Percentiles rank a stretch among this genome's conserved stretches.
Evolutionary conservation across 2,329 filamentous ascomycete genomes (phyloP).

Genomic region (Aspergillus sp.): DNA sequence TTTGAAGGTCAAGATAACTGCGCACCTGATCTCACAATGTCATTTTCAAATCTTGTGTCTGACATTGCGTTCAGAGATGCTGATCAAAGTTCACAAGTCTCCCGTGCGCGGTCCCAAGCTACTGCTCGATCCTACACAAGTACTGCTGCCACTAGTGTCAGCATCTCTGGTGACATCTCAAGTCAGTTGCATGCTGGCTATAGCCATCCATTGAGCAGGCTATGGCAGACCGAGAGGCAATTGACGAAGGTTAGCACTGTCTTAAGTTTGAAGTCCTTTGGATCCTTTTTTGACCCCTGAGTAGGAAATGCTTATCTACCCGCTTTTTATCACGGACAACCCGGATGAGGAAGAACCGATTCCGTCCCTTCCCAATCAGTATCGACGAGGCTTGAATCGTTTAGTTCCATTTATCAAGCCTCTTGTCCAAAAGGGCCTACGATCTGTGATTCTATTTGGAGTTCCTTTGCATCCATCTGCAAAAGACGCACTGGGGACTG

Average conservation of each 20-base stretch:
- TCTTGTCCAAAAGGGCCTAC: constrained; percentile 79
- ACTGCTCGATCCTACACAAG: constrained; percentile 39
- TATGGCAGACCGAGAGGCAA: constrained; percentile 78
- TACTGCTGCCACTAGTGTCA: constrained; percentile 43
- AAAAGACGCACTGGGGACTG: constrained; percentile 86
- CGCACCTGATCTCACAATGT: constrained; percentile 27
- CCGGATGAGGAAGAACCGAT: constrained; percentile 88
- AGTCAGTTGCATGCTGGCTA: constrained; percentile 80
- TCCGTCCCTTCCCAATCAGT: constrained; percentile 81
- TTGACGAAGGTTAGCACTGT: constrained; percentile 62
- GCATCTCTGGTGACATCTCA: constrained; percentile 58
- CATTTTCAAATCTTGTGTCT: constrained; percentile 44
- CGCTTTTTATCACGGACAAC: constrained; percentile 89
- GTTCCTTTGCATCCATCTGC: constrained; percentile 72
- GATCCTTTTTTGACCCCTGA: background rate
- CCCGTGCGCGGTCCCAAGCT: constrained; percentile 30
- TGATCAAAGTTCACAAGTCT: constrained; percentile 38
- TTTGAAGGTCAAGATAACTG: background rate
- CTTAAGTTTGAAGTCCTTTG: background rate
- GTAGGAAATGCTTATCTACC: constrained; percentile 97
- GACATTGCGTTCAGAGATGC: constrained; percentile 41
- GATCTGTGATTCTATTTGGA: constrained; percentile 90
- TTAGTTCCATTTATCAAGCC: constrained; percentile 76
- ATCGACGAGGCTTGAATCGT: constrained; percentile 79
- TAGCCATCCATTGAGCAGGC: constrained; percentile 66